Evolutionary conservation across 164 flowering plant species (phyloP).

Genomic region (Stephania yunnanensis): DNA sequence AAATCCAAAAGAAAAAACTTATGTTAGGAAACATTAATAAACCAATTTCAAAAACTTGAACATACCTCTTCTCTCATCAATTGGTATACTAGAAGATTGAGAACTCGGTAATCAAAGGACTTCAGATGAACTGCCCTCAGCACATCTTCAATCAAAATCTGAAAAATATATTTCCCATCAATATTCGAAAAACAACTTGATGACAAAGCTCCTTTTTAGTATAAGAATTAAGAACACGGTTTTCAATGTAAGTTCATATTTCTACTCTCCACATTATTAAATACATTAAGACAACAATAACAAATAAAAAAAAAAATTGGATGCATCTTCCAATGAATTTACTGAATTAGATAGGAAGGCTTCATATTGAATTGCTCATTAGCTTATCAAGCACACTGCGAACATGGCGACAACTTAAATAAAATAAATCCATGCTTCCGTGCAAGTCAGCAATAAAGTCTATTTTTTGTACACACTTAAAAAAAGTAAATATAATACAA

Average conservation of each 20-base stretch:
- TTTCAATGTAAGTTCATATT: not conserved
- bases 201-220: not conserved
- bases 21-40: not conserved
- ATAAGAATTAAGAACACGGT: not conserved
- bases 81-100: slow-evolving; percentile 80
- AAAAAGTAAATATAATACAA: too few relatives aligned
- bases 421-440: too few relatives aligned
- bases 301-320: too few relatives aligned
- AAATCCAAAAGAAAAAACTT: not conserved
- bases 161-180: slow-evolving; percentile 15
- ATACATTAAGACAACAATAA: not conserved
- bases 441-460: too few relatives aligned
- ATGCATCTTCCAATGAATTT: not conserved
- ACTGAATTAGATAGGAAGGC: not conserved
- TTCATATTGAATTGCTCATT: not conserved
- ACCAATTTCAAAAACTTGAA: not conserved
- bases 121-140: slow-evolving; percentile 78
- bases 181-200: not conserved
- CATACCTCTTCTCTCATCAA: slow-evolving; percentile 66
- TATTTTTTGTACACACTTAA: too few relatives aligned
- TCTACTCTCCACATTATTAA: not conserved
- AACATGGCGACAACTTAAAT: not conserved
- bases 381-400: not conserved
- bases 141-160: slow-evolving; percentile 72
- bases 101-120: slow-evolving; percentile 86